Base-by-base conservation (phyloP, 768 basidiomycete species). In the Suillus subalutaceus region DNA sequence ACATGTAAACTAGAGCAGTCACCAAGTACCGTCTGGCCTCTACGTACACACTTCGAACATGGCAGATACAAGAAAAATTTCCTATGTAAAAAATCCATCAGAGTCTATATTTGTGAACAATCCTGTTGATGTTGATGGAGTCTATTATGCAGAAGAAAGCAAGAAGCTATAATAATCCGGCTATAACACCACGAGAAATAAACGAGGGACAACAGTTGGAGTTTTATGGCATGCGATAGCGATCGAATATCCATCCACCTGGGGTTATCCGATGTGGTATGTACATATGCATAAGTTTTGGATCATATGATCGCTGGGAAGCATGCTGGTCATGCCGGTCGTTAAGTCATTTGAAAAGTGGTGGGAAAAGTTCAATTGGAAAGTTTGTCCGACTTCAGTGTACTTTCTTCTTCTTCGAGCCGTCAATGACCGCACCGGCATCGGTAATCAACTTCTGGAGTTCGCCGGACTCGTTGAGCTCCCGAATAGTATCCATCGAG, bases 371-470 rank as follows among this genome's bases (percentile, higher is more conserved):
- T 7, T 2, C 10, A 9, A 43, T 40, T 6, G 9, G 10, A 20
- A 7, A 26, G 10, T 10, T n/a, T 6, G 26, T 7, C 16, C 6
- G 26, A 26, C 26, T 2, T 43, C 18, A 60, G 41, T 60, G 26
- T 8, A 26, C 26, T 32, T 60, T 60, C 72, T 87, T 88, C 77
- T 80, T 85, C 80, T 84, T 88, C 43, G 77, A 79, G 55, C 84
- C 83, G 68, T 84, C 81, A 61, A 87, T 76, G 62, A 84, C 80
- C 13, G 85, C 88, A 62, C 91, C 91, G 0, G 90, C 85, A n/a
- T 79, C 75, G 13, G 77, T 73, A 52, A 90, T 77, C 66, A 85
- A 78, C 48, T 75, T 78, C 65, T 81, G 75, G 44, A 93, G 80
- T 65, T 87, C 81, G 50, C 87, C 89, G 44, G 73, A 80, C 59